Base-by-base conservation (phyloP, 345 rosid species). In the Gossypium sturtianum region DNA sequence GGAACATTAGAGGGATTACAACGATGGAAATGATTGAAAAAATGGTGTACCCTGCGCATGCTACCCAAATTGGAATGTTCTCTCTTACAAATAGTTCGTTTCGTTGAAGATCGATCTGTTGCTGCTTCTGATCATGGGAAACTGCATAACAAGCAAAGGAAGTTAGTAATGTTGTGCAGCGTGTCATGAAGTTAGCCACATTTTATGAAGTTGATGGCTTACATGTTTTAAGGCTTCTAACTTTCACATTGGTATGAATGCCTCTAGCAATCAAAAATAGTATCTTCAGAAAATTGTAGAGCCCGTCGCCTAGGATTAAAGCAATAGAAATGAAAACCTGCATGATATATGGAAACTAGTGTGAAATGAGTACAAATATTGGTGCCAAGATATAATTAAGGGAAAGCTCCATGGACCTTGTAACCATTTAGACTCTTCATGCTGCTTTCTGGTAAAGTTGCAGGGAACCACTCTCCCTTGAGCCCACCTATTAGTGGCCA, bases 401-500 rank as follows among this genome's bases (percentile, higher is more conserved):
- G 16, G 11, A n/a, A 16, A 38, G 11, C 34, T 43, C 16, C 38
- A 19, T 77, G 65, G 60, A 93, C 98, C 93, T 91, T 94, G 80
- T 92, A 94, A 66, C 98, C 97, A 78, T 85, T 87, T 74, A 92
- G 86, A 75, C 98, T 87, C 87, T 87, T 86, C 97, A 94, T 92
- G 78, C 97, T 92, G 81, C 87, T 86, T 83, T 87, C 76, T 13
- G 88, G 77, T 72, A 85, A 59, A 29, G 83, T 70, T 41, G 80
- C 82, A 29, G 91, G 84, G 62, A 80, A 95, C 98, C 99, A 95
- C 25, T 88, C 81, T 4, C 99, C 98, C 83, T 86, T 82, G 70
- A 81, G 93, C 59, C 75, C 78, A 0, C 80, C 76, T 22, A 95
- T 91, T 9, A 93, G 80, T 9, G 99, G 98, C 99, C 99, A 95